These are phyloP conservation scores for Talaromyces sp. DNA, from an alignment of 2,329 filamentous ascomycete genomes.

Conservation along the genomic window DNA sequence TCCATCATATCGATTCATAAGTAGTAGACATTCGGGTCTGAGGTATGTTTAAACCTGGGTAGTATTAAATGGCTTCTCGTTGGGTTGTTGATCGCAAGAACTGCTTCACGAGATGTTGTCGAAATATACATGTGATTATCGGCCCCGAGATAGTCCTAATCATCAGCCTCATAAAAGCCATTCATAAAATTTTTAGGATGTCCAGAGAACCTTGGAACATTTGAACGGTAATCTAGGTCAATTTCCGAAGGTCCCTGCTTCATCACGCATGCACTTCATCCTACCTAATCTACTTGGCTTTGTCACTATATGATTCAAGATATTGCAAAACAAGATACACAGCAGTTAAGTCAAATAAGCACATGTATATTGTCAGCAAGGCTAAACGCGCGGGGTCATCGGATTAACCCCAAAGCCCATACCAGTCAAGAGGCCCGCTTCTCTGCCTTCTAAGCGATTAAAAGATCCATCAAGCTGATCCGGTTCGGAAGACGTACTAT, in stretches of 20 bases:
- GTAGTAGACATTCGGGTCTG: not conserved
- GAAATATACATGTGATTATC: not conserved
- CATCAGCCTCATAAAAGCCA: not conserved
- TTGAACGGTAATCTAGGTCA: not conserved
- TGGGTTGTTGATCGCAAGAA: not conserved
- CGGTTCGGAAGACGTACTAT: not conserved
- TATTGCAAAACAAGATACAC: no score
- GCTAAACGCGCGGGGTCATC: not conserved
- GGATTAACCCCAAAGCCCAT: not conserved
- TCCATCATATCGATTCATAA: not conserved
- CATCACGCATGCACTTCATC: not conserved
- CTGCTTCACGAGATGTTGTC: not conserved
- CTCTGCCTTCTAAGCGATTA: not conserved
- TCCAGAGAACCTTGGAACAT: no score
- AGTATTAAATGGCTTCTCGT: not conserved
- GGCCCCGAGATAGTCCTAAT: no score
- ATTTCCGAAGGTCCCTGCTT: not conserved
- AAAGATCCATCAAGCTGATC: not conserved
- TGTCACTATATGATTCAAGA: not conserved
- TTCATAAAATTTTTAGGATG: not conserved
- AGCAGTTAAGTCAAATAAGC: not conserved
- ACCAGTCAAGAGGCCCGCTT: not conserved
- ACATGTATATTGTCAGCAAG: not conserved
- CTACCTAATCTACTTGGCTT: not conserved
- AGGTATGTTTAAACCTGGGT: not conserved